Percentiles rank a stretch among this genome's conserved stretches.
Evolutionary conservation across 768 basidiomycete genomes (phyloP).

Genomic region (Agaricus subrufescens): DNA sequence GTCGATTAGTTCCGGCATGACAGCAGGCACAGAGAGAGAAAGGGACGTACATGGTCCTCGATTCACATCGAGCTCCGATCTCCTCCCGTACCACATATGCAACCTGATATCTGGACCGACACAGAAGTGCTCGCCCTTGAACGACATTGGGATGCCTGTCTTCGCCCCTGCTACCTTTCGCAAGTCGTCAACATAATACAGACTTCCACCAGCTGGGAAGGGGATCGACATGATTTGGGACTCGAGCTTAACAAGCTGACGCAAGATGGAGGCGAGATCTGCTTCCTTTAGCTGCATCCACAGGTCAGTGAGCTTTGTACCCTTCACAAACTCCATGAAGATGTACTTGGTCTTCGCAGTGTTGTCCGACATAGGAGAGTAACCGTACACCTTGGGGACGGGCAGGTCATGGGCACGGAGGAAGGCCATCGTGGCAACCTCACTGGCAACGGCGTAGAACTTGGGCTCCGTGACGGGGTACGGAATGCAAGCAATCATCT

Average conservation of each 20-base stretch:
- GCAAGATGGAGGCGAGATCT: constrained; percentile 36
- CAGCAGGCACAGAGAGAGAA: constrained; percentile 21
- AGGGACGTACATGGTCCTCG: constrained; percentile 48
- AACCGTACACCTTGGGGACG: constrained; percentile 36
- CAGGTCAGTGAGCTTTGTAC: constrained; percentile 35
- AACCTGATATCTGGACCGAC: constrained; percentile 40
- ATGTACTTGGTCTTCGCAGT: constrained; percentile 40
- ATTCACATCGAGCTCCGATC: constrained; percentile 42
- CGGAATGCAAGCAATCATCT: constrained; percentile 38
- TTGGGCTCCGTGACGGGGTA: constrained; percentile 32
- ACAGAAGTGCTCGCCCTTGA: constrained; percentile 37
- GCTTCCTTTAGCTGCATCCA: constrained; percentile 31
- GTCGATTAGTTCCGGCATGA: constrained; percentile 18
- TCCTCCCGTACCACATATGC: constrained; percentile 44
- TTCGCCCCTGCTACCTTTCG: constrained; percentile 25
- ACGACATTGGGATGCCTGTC: constrained; percentile 26
- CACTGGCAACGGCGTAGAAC: constrained; percentile 36
- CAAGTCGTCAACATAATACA: constrained; percentile 39
- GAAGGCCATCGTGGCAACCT: constrained; percentile 41
- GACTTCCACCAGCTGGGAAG: constrained; percentile 40
- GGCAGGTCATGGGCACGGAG: constrained; percentile 34
- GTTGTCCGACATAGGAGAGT: constrained; percentile 35
- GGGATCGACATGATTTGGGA: constrained; percentile 35
- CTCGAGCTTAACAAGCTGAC: constrained; percentile 44
- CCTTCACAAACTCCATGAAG: constrained; percentile 39